Conservation (phyloP, 73 alveolate species). For the Effrenium voratum region DNA sequence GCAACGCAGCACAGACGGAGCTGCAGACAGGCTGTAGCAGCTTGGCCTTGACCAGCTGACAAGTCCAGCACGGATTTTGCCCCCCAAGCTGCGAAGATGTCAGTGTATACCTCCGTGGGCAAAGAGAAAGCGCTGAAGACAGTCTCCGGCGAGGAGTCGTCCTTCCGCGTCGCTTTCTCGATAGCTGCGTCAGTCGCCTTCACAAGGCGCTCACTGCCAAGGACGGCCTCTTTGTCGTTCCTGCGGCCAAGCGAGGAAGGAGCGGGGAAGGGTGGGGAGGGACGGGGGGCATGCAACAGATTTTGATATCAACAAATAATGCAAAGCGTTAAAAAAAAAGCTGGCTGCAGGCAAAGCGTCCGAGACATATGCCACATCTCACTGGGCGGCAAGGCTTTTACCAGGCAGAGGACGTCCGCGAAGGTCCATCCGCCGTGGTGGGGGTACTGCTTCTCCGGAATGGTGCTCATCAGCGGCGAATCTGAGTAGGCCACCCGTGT, state of each 20-base stretch:
- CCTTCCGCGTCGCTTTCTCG: background rate
- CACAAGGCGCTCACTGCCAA: background rate
- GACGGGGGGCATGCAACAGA: too few relatives aligned
- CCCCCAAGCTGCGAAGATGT: background rate
- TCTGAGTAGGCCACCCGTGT: background rate
- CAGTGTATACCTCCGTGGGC: background rate
- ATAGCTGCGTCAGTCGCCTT: background rate
- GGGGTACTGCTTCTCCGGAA: conserved; percentile 15
- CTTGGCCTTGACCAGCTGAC: background rate
- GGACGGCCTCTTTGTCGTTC: background rate
- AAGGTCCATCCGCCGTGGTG: background rate
- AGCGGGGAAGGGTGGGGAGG: too few relatives aligned
- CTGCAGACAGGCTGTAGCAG: background rate
- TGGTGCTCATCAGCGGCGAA: background rate
- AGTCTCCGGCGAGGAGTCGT: background rate
- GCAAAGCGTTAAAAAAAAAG: too few relatives aligned
- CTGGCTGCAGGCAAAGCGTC: too few relatives aligned
- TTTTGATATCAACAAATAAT: too few relatives aligned
- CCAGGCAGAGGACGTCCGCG: background rate
- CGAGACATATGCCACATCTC: background rate
- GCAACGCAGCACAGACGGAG: background rate
- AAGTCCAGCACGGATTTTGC: background rate
- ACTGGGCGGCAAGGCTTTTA: background rate
- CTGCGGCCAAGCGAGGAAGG: background rate
- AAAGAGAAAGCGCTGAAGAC: background rate